These are phyloP conservation scores for Lachnum nothofagi DNA, from an alignment of 2,329 filamentous ascomycete genomes.

Conservation along the genomic window DNA sequence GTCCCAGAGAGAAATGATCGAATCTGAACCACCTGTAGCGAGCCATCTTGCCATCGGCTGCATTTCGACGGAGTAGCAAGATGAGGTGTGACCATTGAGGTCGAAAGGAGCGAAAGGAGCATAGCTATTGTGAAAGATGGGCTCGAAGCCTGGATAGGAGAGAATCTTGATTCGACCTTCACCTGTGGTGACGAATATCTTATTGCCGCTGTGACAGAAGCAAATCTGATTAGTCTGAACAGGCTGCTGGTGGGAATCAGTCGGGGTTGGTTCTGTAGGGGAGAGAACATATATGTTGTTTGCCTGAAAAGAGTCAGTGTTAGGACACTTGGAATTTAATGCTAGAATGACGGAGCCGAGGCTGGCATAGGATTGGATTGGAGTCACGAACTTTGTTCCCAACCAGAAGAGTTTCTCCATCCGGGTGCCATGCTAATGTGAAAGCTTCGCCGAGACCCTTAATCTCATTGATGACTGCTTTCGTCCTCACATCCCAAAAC, in stretches of 20 bases:
- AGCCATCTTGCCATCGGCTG: constrained; percentile 67
- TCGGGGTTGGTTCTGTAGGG: constrained; percentile 50
- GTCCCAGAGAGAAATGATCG: constrained; percentile 72
- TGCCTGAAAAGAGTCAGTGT: constrained; percentile 39
- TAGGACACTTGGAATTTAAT: neutral
- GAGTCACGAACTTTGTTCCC: constrained; percentile 62
- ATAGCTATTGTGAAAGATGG: constrained; percentile 46
- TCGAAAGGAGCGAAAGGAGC: constrained; percentile 48
- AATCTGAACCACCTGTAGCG: constrained; percentile 71
- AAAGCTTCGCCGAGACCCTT: constrained; percentile 62
- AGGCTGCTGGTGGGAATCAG: constrained; percentile 56
- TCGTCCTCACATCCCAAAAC: constrained; percentile 75
- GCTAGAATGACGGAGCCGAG: neutral
- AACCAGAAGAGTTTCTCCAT: constrained; percentile 64
- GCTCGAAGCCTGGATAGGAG: constrained; percentile 59
- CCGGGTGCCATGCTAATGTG: constrained; percentile 68
- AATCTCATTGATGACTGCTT: constrained; percentile 64
- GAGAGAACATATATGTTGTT: constrained; percentile 60
- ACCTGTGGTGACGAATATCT: constrained; percentile 65
- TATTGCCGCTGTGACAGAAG: constrained; percentile 68
- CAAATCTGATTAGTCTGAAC: constrained; percentile 66
- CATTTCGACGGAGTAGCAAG: constrained; percentile 63
- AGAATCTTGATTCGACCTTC: constrained; percentile 68
- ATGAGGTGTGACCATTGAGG: constrained; percentile 67
- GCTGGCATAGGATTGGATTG: too few relatives aligned